Evolutionary conservation across 305 asterid genomes (phyloP).

Genomic region (Solanum hybrid): DNA sequence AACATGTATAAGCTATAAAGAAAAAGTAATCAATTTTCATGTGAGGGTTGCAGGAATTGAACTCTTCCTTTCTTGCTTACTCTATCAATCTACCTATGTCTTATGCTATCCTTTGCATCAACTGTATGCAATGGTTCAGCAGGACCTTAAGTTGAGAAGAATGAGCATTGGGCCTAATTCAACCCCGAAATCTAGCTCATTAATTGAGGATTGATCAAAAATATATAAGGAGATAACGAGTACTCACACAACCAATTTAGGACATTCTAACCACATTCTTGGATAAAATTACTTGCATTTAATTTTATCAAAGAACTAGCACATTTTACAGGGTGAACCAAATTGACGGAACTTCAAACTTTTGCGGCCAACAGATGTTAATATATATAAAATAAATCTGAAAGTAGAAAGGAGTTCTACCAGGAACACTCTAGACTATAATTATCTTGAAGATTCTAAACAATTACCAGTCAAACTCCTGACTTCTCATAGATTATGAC

Average conservation of each 20-base stretch:
- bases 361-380: background rate
- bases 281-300: background rate
- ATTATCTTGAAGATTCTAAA: background rate
- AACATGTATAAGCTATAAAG: background rate
- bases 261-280: background rate
- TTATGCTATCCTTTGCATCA: background rate
- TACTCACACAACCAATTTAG: background rate
- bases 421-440: background rate
- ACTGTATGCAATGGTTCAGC: background rate
- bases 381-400: background rate
- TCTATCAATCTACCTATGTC: background rate
- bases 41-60: background rate
- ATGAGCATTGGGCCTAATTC: background rate
- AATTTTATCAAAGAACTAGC: background rate
- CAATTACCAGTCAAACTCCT: background rate
- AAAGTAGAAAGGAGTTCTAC: background rate
- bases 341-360: background rate
- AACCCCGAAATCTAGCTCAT: background rate
- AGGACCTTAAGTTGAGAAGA: background rate
- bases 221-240: background rate
- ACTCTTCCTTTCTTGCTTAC: background rate
- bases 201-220: background rate
- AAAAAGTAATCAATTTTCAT: background rate
- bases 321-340: background rate
- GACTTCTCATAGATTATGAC: background rate